Conservation (phyloP, 179 eudicot species). For the Silene vulgaris region DNA sequence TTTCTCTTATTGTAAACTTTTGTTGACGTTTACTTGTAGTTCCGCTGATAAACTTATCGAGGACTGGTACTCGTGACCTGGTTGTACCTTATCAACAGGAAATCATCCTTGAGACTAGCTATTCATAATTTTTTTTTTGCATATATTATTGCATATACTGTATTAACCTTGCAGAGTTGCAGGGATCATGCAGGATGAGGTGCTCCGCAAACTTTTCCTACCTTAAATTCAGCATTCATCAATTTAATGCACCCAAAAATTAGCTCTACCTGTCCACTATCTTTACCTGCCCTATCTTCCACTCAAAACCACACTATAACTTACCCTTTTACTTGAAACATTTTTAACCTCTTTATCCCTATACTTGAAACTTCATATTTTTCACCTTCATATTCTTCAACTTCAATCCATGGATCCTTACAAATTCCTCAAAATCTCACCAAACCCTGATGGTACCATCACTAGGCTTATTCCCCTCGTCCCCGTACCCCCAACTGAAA, state of each 20-base stretch:
- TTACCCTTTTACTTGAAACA: neutral
- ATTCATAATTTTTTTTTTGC: neutral
- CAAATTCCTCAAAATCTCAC: slow-evolving; percentile 48
- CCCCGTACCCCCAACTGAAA: slow-evolving; percentile 29
- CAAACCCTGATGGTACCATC: slow-evolving; percentile 61
- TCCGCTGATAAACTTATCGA: neutral
- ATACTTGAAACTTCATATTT: neutral
- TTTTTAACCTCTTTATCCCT: no score
- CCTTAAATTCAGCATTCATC: slow-evolving; percentile 8
- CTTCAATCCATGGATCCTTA: slow-evolving; percentile 44
- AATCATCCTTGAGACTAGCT: neutral
- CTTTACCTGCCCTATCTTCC: neutral
- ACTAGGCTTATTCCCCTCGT: slow-evolving; percentile 38
- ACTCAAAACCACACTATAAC: neutral
- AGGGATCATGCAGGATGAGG: slow-evolving; percentile 12
- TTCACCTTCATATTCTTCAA: neutral
- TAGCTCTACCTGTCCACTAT: slow-evolving; percentile 15
- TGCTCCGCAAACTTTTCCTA: neutral
- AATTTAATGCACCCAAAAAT: slow-evolving; percentile 23
- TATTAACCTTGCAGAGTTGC: slow-evolving; percentile 17
- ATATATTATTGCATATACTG: slow-evolving; percentile 1
- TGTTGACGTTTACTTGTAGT: neutral
- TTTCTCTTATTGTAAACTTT: neutral
- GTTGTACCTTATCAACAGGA: neutral
- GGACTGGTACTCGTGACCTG: neutral